Base-by-base conservation (phyloP, 2,329 filamentous ascomycete genomes). In the Cercospora sp. region DNA sequence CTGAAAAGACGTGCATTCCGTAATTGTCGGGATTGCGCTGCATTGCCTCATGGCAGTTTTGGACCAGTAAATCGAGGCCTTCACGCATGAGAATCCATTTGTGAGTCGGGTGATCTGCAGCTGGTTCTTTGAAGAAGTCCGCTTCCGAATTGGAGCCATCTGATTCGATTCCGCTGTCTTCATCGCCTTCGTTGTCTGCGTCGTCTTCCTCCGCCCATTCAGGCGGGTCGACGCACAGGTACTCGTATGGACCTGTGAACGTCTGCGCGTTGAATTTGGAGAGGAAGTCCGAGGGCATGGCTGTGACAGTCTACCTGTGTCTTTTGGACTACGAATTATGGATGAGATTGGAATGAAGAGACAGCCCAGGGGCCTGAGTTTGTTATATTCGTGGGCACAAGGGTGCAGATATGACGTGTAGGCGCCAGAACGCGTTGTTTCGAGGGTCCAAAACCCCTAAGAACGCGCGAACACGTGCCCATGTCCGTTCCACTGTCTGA, bases 1-100 rank as follows among this genome's bases (percentile, higher is more conserved):
- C 63, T 34, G 24, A 63, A 37, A 28, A 28, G 16, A 69, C 65
- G 24, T 60, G 60, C 59, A 69, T 51, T 8, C 57, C 67, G 37
- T 66, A 66, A 9, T 68, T 58, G 30, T 67, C 65, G 8, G 74
- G 75, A 61, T 75, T 63, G 28, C 73, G 61, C 9, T 68, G 68
- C 18, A 62, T 51, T 1, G 66, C 55, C 9, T 61, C 40, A 1
- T 45, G 26, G 49, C 63, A 57, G 10, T 61, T 53, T 7, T 66
- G 45, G 21, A 55, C 21, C 57, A 61, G 26, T 24, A 65, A 1
- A 4, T 65, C 58, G n/a, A 37, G 13, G 2, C 37, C 61, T 6
- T 51, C 43, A 3, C 58, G 30, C 55, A 69, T 66, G 2, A 68
- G 59, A 26, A 69, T 57, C 63, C 59, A 73, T 13, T 58, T 61